These are phyloP conservation scores for Ascochyta pisi DNA, from an alignment of 2,329 filamentous ascomycete species.

Conservation along the genomic window DNA sequence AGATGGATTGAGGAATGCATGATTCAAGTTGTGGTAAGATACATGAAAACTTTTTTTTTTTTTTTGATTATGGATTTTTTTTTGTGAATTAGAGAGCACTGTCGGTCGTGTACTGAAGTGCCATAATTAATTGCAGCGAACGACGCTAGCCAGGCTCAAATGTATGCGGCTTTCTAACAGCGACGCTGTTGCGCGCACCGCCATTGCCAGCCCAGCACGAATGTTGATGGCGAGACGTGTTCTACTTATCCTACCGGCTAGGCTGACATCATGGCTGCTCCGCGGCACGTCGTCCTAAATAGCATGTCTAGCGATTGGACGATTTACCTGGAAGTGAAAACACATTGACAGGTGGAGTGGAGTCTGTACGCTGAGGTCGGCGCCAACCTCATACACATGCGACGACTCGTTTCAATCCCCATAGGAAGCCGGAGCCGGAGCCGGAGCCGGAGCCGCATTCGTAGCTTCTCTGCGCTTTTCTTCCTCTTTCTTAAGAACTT, in stretches of 20 bases:
- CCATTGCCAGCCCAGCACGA: not conserved
- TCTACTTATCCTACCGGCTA: not conserved
- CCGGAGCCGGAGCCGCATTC: no score
- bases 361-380: not conserved
- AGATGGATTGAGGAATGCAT: not conserved
- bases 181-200: not conserved
- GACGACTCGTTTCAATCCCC: not conserved
- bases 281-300: not conserved
- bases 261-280: not conserved
- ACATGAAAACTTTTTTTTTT: no score
- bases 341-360: no score
- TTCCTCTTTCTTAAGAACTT: conserved; percentile 20
- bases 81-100: not conserved
- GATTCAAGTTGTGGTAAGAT: not conserved
- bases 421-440: not conserved
- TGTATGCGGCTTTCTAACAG: not conserved
- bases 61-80: not conserved
- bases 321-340: no score
- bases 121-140: not conserved
- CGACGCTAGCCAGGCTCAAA: no score
- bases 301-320: no score
- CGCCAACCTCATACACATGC: not conserved
- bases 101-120: not conserved
- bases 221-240: not conserved
- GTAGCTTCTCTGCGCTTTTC: conserved; percentile 1